These are phyloP conservation scores for Dendryphion nanum DNA, from an alignment of 2,329 filamentous ascomycete genomes.

Conservation along the genomic window DNA sequence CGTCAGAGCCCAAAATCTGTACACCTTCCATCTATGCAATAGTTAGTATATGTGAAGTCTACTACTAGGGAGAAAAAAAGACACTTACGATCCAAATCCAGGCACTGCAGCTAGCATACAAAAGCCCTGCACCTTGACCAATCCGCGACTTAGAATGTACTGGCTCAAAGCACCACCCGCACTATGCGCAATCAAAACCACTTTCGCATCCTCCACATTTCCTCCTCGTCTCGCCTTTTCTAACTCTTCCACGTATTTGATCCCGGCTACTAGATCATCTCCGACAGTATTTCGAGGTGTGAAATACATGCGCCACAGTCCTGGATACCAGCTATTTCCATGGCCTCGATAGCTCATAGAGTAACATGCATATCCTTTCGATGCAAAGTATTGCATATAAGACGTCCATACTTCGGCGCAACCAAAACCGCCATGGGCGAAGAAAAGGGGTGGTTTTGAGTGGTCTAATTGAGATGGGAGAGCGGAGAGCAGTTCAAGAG, in stretches of 20 bases:
- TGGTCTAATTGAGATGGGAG: conserved; percentile 18
- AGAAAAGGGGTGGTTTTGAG: conserved; percentile 45
- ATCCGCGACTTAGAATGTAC: conserved; percentile 45
- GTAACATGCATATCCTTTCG: conserved; percentile 49
- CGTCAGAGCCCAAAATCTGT: conserved; percentile 23
- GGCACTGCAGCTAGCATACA: conserved; percentile 50
- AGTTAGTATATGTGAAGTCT: conserved; percentile 47
- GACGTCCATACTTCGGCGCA: conserved; percentile 53
- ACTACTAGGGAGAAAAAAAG: conserved; percentile 4
- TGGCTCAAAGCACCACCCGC: conserved; percentile 53
- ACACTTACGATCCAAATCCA: conserved; percentile 49
- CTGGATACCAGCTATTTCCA: conserved; percentile 53
- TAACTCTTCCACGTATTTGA: conserved; percentile 30
- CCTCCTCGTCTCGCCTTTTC: conserved; percentile 29
- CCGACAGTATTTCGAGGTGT: conserved; percentile 45
- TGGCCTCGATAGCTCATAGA: conserved; percentile 55
- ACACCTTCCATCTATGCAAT: conserved; percentile 19
- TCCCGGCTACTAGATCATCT: conserved; percentile 46
- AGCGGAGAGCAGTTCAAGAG: conserved; percentile 52
- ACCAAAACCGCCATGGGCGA: conserved; percentile 57
- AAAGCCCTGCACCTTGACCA: conserved; percentile 45
- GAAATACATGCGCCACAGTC: conserved; percentile 49
- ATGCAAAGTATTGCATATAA: conserved; percentile 52
- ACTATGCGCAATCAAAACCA: conserved; percentile 52
- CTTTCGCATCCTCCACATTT: conserved; percentile 29